phyloP scores from a whole-genome alignment of 202 grass and related monocot genomes.

The Digitaria exilis region DNA sequence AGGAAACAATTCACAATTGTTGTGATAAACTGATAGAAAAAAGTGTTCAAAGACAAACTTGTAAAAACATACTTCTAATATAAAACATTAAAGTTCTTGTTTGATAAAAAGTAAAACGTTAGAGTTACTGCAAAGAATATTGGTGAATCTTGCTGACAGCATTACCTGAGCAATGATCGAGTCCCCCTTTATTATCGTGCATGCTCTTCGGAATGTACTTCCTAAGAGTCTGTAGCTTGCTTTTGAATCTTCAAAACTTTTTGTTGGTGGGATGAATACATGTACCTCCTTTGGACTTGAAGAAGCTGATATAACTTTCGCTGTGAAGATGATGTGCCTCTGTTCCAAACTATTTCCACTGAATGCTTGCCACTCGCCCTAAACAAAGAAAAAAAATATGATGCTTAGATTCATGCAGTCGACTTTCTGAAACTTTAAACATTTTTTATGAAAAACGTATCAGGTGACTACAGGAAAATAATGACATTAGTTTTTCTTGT shows the following conservation, averaged over 20 bases:
- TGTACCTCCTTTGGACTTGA: slow-evolving; percentile 60
- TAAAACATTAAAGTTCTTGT: background rate
- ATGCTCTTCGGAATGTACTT: slow-evolving; percentile 72
- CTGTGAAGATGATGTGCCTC: slow-evolving; percentile 60
- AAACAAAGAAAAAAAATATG: slow-evolving; percentile 24
- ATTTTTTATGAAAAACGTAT: background rate
- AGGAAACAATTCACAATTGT: background rate
- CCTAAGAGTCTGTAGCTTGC: slow-evolving; percentile 64
- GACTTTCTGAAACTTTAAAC: background rate
- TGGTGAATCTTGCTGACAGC: background rate
- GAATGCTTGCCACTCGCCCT: slow-evolving; percentile 78
- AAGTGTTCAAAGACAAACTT: slow-evolving; percentile 3
- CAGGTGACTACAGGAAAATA: background rate
- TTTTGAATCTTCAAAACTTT: slow-evolving; percentile 52
- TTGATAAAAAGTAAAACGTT: background rate
- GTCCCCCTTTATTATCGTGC: slow-evolving; percentile 72
- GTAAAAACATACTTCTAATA: background rate
- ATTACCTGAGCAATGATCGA: slow-evolving; percentile 88
- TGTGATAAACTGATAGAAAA: background rate
- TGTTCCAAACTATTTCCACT: slow-evolving; percentile 56
- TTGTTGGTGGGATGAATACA: slow-evolving; percentile 56
- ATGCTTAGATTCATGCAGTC: background rate
- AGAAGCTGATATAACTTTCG: slow-evolving; percentile 49
- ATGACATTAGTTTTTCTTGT: background rate
- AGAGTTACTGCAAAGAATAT: background rate